Base-by-base conservation (phyloP, 345 rosid species). In the Brassica rapa region DNA sequence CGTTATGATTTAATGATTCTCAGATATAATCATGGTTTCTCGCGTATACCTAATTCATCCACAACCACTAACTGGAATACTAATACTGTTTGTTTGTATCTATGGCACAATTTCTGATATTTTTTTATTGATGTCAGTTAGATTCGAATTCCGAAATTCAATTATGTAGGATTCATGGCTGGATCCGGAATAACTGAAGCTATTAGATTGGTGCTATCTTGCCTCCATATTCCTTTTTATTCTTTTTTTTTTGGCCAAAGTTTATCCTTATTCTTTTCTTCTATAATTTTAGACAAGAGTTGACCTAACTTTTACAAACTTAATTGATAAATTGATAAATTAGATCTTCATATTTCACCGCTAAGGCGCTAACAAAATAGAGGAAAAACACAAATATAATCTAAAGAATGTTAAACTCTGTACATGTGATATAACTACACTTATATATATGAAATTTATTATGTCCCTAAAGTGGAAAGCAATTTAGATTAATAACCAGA, bases 21-120 rank as follows among this genome's bases (percentile, higher is more conserved):
- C 29, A 41, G 14, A 59, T 39, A 63, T 39, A 64, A 72, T 60
- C 68, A 78, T 66, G 19, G 77, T 41, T 72, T 65, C 37, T 65
- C 39, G 72, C 30, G 73, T 32, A 72, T 25, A 72, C 73, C 81
- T 72, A 78, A 78, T 43, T 78, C n/a, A 66, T 62, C 69, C 82
- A 72, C 77, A 78, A 72, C 82, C 43, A 78, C 73, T 30, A 72
- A 72, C 82, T 23, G 77, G 33, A 78, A 39, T 51, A 77, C 70
- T 62, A 2, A 70, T 24, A 70, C 59, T 63, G 37, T 53, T 51
- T 76, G 73, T 76, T 43, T 61, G 27, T 21, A 69, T 30, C 25
- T 29, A 41, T 63, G 37, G 62, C 15, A 46, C 16, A 29, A 11
- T 3, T 56, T 56, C 23, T 7, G 8, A 8, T 56, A 16, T 19